Conservation (phyloP, 331 rosid genomes). For the Erythrophleum ivorense region DNA sequence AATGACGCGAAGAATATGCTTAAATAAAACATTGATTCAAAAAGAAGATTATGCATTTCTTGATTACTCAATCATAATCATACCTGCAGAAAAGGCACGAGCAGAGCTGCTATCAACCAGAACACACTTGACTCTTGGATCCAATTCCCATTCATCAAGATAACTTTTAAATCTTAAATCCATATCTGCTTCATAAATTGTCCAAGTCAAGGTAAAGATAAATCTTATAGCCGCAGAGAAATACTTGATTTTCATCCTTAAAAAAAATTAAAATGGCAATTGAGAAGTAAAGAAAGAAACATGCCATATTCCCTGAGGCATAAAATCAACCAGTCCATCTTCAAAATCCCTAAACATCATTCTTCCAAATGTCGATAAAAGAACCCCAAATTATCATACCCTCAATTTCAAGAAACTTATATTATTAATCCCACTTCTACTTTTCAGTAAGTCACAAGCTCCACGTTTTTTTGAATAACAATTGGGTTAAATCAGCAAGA, state of each 20-base stretch:
- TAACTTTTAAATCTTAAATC: constrained; percentile 79
- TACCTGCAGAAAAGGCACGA: constrained; percentile 98
- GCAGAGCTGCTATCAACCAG: constrained; percentile 84
- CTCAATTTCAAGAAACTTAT: constrained; percentile 1
- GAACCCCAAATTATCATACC: constrained; percentile 14
- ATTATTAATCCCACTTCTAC: constrained; percentile 19
- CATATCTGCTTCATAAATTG: constrained; percentile 72
- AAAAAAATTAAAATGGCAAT: neutral
- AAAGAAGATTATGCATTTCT: constrained; percentile 16
- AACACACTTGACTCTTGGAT: constrained; percentile 86
- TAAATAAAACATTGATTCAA: constrained; percentile 15
- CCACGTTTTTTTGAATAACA: constrained; percentile 3
- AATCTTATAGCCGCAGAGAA: neutral
- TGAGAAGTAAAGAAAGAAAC: neutral
- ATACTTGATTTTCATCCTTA: neutral
- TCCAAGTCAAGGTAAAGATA: constrained; percentile 26
- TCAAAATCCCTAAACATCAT: constrained; percentile 19
- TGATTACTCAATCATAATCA: constrained; percentile 40
- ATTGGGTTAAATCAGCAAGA: constrained; percentile 19
- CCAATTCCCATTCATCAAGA: constrained; percentile 92
- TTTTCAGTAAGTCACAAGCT: constrained; percentile 20
- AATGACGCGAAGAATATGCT: constrained; percentile 18
- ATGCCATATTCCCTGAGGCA: neutral
- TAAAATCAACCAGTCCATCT: neutral
- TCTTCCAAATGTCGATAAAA: constrained; percentile 28